Evolutionary conservation across 306 rosid genomes (phyloP), one percentile per base, ranked within the genome.

Genomic region (Hippophae tibetana): DNA sequence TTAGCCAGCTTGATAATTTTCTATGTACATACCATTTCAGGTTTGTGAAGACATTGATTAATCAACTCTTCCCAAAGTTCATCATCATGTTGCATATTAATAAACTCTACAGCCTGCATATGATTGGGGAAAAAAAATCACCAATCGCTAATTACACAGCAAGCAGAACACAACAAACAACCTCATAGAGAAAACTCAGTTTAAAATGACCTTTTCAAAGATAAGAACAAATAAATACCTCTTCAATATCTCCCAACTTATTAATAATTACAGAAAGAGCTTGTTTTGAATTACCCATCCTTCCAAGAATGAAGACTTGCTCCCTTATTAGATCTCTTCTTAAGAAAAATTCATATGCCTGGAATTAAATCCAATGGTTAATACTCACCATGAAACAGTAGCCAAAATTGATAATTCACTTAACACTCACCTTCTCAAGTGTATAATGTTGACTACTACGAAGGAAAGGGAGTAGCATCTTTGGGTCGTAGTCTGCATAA

Each of bases 391-490:
- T 52, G 31, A 60, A 11, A 71, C 43, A 46, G 65, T 42, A 54
- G 58, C 59, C 57, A 8, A 38, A 74, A 58, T 46, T 64, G 47
- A 60, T 48, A 47, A 76, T 50, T 53, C 61, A 70, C 61, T 11
- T 69, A 69, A 58, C 8, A 56, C 66, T 62, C 80, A 88, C 99
- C 99, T 92, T 92, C 79, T 88, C 99, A 57, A 92, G 96, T 54
- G 83, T 88, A 63, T 85, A 92, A 73, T 92, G 99, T 70, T 92
- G 96, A 84, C 95, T 88, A 61, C 90, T 88, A 41, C 95, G 95
- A 72, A 92, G 96, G 71, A 92, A 92, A 66, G 96, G 82, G 59
- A 92, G 84, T 46, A 92, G 71, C 96, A 92, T 92, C 88, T 82
- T 88, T 61, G 83, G 75, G 79, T 92, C 96, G 73, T 83, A 86